Percentiles rank a stretch among this genome's conserved stretches.
Conservation (phyloP, 2,329 filamentous ascomycete species). For the Monilinia fructigena region DNA sequence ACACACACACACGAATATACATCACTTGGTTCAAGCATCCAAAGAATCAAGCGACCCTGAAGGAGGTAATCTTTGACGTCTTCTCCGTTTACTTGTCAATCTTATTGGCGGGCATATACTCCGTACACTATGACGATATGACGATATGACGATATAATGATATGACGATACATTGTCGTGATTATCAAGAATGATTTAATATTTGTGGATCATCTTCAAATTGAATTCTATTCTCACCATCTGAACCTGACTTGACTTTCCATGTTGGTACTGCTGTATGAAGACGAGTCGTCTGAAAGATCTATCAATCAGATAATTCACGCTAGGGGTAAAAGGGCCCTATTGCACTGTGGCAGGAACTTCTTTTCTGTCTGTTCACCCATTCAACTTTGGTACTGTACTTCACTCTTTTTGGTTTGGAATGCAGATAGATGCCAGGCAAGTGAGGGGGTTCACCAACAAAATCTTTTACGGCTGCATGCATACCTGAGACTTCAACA, state of each 20-base stretch:
- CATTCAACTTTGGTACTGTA: not conserved
- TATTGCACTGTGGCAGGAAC: not conserved
- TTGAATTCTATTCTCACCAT: not conserved
- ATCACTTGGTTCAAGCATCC: not conserved
- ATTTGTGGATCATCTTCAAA: no score
- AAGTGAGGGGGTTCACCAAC: constrained; percentile 7
- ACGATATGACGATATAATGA: constrained; percentile 2
- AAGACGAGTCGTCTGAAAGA: not conserved
- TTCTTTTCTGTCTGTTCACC: no score
- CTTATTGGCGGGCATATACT: not conserved
- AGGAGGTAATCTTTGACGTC: not conserved
- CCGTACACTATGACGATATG: constrained; percentile 12
- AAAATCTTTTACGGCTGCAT: constrained; percentile 1
- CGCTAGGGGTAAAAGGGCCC: constrained; percentile 12
- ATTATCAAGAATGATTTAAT: no score
- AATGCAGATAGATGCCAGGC: not conserved
- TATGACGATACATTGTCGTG: not conserved
- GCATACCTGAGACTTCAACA: constrained; percentile 10
- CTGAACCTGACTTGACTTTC: not conserved
- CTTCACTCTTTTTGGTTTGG: constrained; percentile 11
- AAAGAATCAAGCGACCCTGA: not conserved
- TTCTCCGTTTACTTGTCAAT: constrained; percentile 15
- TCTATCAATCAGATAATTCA: constrained; percentile 9
- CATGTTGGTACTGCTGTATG: not conserved
- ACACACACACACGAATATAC: no score